Evolutionary conservation across 768 basidiomycete species (phyloP).

Genomic region (Termitomyces sp.): DNA sequence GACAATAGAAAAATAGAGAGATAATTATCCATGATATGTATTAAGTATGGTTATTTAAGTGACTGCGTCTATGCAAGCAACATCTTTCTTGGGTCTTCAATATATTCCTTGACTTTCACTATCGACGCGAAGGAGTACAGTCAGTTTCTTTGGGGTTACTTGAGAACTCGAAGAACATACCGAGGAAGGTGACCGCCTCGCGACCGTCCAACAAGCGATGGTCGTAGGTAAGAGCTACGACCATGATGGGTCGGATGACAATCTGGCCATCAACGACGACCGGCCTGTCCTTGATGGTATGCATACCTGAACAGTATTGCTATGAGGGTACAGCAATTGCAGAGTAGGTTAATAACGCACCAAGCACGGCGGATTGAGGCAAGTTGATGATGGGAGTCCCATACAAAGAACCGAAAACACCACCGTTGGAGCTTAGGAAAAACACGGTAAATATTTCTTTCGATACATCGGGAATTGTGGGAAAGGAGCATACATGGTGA

Average conservation of each 20-base stretch:
- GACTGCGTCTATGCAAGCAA: constrained; percentile 44
- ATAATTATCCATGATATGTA: constrained; percentile 7
- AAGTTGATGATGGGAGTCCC: constrained; percentile 99
- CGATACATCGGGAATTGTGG: too few species aligned
- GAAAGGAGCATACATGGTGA: constrained; percentile 77
- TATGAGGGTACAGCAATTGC: not conserved
- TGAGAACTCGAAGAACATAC: constrained; percentile 40
- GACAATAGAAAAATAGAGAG: not conserved
- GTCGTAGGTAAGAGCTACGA: constrained; percentile 91
- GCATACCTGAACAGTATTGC: constrained; percentile 66
- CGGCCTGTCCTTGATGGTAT: constrained; percentile 87
- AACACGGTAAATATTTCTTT: not conserved
- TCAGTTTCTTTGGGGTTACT: not conserved
- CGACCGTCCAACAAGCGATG: constrained; percentile 94
- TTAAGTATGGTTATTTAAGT: not conserved
- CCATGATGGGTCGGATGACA: constrained; percentile 96
- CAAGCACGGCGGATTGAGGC: constrained; percentile 92
- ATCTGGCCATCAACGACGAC: constrained; percentile 94
- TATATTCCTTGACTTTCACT: constrained; percentile 92
- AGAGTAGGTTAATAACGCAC: constrained; percentile 31
- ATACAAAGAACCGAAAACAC: constrained; percentile 95
- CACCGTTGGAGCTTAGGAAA: constrained; percentile 83
- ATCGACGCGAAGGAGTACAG: not conserved
- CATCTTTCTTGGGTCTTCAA: constrained; percentile 95
- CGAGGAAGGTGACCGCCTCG: constrained; percentile 97